phyloP scores from a whole-genome alignment of 2,329 filamentous ascomycete species.

The Fusarium palustre region DNA sequence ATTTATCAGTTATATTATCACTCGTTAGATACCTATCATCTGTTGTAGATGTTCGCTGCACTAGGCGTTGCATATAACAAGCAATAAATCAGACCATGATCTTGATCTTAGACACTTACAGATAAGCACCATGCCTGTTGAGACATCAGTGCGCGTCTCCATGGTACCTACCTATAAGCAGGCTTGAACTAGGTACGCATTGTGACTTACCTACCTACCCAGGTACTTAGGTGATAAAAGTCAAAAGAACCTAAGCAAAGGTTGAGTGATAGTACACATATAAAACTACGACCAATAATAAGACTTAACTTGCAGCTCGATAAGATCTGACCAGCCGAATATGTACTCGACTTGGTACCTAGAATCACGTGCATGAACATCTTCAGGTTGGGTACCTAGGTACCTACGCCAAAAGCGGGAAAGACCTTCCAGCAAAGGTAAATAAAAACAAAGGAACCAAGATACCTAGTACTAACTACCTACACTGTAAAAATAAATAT shows the following conservation, averaged over 20 bases:
- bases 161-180: not conserved
- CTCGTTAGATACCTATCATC: not conserved
- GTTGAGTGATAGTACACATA: not conserved
- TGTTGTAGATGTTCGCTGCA: not conserved
- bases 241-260: not conserved
- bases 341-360: not conserved
- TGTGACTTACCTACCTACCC: no score
- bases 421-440: conserved; percentile 44
- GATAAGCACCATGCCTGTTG: not conserved
- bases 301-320: not conserved
- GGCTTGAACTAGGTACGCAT: not conserved
- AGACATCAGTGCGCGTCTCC: conserved; percentile 5
- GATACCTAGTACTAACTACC: conserved; percentile 12
- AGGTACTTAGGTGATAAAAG: not conserved
- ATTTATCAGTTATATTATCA: not conserved
- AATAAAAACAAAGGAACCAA: conserved; percentile 34
- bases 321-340: not conserved
- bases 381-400: conserved; percentile 1
- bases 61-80: not conserved
- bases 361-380: conserved; percentile 16
- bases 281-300: not conserved
- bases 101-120: not conserved
- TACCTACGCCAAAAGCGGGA: conserved; percentile 42
- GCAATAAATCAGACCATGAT: not conserved
- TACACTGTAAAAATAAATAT: conserved; percentile 6